Base-by-base conservation (phyloP, 208 protist genomes). In the Leishmania tropica region DNA sequence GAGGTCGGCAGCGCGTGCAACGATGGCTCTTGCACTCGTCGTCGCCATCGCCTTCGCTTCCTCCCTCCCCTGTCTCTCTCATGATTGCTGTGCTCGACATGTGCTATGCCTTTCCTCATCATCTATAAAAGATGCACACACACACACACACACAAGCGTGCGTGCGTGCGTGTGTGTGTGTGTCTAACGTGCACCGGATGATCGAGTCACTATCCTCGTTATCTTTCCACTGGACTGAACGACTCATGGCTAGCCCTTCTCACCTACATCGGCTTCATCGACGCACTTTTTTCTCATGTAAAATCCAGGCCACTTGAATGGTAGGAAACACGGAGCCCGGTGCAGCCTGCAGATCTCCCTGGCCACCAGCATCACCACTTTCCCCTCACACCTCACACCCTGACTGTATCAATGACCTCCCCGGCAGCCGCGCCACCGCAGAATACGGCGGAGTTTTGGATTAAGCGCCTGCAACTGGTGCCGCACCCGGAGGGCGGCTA, bases 401-500 rank as follows among this genome's bases (percentile, higher is more conserved):
- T 64, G 19, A 15, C 65, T 6, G 0, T 35, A 19, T 37, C 65
- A 37, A 70, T 42, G 37, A 24, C 65, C n/a, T n/a, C n/a, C 13
- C 35, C 35, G 5, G 51, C 35, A 31, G 28, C 2, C 58, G 28
- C 62, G 81, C 76, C 42, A 19, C 53, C 15, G 70, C 72, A n/a
- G 47, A 21, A 53, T 53, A 65, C 65, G 62, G 75, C 71, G 4
- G 40, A 90, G 47, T 88, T 88, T 64, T 90, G 90, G 90, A 81
- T 93, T 40, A 31, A 85, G 17, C 60, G 90, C 58, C 86, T 91
- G 42, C 13, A 85, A 70, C 82, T 93, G 24, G 28, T 65, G 71
- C 83, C 85, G 35, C 90, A 90, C 76, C 81, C 84, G 1, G 90
- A 93, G 79, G 90, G 88, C 35, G 90, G 86, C 37, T 92, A 81